Evolutionary conservation across 768 basidiomycete species (phyloP), one percentile per base, ranked within the genome.

Genomic region (Russula compacta): DNA sequence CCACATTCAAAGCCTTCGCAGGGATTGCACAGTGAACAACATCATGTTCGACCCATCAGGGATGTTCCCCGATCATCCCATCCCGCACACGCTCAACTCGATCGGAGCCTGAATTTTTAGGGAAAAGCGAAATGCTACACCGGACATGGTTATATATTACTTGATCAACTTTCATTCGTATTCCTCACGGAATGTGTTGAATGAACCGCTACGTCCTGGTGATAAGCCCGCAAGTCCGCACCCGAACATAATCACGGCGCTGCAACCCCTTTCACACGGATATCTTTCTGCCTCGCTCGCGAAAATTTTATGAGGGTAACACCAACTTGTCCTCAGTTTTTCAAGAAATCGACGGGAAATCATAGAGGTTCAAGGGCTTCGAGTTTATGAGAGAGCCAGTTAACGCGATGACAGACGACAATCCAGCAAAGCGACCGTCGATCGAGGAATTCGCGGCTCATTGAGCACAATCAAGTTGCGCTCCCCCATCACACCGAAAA

Each of bases 391-490:
- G 43, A 7, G 53, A 32, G 39, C 47, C 67, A 15, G 64, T 69
- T 17, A 60, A 61, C 0, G 70, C 72, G 17, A 77, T 78, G 76
- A 67, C 71, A 1, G 67, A 74, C 59, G 62, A 68, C 0, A 69
- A 75, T 47, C 73, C 75, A 0, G 53, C 64, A 15, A 68, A 70
- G 52, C 71, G 76, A 12, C 76, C 76, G 0, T 71, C 39, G n/a
- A 63, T 58, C 39, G 61, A 62, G 36, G 39, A 43, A 62, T 58
- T 36, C 56, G 52, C 9, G 10, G 14, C 9, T 62, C 61, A 3
- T 42, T 62, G 29, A 58, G 52, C 21, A 2, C 15, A 4, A 29
- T 49, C 44, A 62, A 62, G 56, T 21, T 62, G 33, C 52, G 52
- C 56, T 53, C 51, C 44, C 19, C 32, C 5, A 58, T 63, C 19